These are phyloP conservation scores for Pluteus cervinus DNA, from an alignment of 768 basidiomycete genomes.

Conservation along the genomic window DNA sequence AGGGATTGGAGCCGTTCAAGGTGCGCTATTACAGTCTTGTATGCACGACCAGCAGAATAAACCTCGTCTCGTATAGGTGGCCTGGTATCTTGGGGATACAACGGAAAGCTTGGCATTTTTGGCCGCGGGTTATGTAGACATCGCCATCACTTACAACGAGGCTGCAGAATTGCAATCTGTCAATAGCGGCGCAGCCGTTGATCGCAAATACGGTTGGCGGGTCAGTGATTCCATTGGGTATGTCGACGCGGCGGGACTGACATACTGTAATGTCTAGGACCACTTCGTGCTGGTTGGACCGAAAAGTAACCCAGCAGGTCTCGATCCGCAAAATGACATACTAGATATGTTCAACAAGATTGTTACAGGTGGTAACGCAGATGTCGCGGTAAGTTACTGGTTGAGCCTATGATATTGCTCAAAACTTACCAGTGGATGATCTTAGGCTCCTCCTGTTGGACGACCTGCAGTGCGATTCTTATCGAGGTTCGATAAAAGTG, in stretches of 20 bases:
- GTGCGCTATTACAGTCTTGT: constrained; percentile 15
- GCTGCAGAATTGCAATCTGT: constrained; percentile 39
- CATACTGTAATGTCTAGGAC: constrained; percentile 25
- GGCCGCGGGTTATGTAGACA: constrained; percentile 34
- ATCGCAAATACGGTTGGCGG: constrained; percentile 37
- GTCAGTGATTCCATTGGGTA: constrained; percentile 19
- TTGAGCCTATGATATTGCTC: neutral
- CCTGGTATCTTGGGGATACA: constrained; percentile 53
- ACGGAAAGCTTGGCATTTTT: constrained; percentile 42
- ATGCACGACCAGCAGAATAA: neutral
- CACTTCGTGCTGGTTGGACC: constrained; percentile 49
- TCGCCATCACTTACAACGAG: constrained; percentile 47
- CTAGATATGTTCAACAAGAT: constrained; percentile 43
- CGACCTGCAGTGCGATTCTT: constrained; percentile 41
- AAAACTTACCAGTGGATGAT: neutral
- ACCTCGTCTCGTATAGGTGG: constrained; percentile 28
- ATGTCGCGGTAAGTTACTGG: constrained; percentile 26
- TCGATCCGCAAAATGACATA: constrained; percentile 26
- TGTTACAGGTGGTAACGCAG: constrained; percentile 35
- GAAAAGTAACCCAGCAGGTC: constrained; percentile 35
- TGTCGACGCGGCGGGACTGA: too few relatives aligned
- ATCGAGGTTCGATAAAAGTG: constrained; percentile 52
- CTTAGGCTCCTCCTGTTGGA: constrained; percentile 19
- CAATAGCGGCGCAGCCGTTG: constrained; percentile 21
- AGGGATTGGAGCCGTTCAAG: constrained; percentile 24